Percentiles rank a stretch among this genome's conserved stretches.
phyloP scores from a whole-genome alignment of 169 alveolate genomes.

The Eimeria sp. region DNA sequence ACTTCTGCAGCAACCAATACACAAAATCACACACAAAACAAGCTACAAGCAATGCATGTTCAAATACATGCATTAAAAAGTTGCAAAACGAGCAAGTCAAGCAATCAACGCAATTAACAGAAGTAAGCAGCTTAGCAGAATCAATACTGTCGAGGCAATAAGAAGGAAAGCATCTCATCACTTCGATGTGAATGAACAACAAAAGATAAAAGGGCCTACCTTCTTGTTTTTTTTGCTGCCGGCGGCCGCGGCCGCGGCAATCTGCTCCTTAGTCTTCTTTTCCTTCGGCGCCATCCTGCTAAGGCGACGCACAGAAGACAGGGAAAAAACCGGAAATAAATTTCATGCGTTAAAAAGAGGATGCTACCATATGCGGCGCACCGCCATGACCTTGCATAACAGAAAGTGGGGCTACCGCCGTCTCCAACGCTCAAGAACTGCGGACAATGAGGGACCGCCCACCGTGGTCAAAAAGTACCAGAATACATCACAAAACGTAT shows the following conservation, averaged over 20 bases:
- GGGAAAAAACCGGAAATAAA: not conserved
- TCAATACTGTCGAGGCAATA: too few species aligned
- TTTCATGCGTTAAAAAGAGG: not conserved
- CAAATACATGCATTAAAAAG: too few species aligned
- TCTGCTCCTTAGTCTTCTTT: conserved; percentile 89
- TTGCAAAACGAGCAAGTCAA: too few species aligned
- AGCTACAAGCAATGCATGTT: not conserved
- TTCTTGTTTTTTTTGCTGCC: conserved; percentile 87
- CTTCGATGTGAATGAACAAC: too few species aligned
- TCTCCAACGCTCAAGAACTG: not conserved
- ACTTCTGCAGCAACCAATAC: conserved; percentile 77
- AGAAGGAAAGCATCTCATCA: too few species aligned
- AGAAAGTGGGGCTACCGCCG: not conserved
- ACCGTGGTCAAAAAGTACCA: not conserved
- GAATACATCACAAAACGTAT: not conserved
- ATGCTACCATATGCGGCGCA: not conserved
- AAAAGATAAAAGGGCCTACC: conserved; percentile 38
- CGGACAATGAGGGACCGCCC: not conserved
- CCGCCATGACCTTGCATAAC: not conserved
- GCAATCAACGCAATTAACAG: too few species aligned
- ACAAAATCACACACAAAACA: not conserved
- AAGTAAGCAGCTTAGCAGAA: too few species aligned
- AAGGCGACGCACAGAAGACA: not conserved
- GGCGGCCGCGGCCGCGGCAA: conserved; percentile 89
- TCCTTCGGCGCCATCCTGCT: conserved; percentile 86